Evolutionary conservation across 768 basidiomycete genomes (phyloP).

Genomic region (Suillus cothurnatus): DNA sequence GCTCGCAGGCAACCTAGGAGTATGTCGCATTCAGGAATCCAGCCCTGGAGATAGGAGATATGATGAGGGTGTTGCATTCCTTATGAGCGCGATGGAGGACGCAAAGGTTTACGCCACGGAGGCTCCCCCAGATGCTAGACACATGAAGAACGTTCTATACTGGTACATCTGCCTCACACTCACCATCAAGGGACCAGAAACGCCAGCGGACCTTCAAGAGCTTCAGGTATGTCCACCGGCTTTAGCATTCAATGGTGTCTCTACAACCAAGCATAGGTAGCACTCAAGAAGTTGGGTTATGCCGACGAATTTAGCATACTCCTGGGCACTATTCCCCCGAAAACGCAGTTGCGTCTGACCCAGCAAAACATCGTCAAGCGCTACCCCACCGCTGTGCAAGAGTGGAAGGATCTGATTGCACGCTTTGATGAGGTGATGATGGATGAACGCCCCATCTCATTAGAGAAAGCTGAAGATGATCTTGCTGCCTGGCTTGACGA

Average conservation of each 20-base stretch:
- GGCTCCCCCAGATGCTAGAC: conserved; percentile 63
- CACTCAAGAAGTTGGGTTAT: conserved; percentile 44
- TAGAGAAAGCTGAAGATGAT: conserved; percentile 54
- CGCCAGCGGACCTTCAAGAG: conserved; percentile 51
- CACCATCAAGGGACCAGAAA: conserved; percentile 50
- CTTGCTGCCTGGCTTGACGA: conserved; percentile 60
- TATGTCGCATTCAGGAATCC: conserved; percentile 48
- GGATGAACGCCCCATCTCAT: conserved; percentile 28
- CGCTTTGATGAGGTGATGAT: conserved; percentile 34
- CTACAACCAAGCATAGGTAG: conserved; percentile 30
- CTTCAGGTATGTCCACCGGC: conserved; percentile 42
- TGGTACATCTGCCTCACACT: conserved; percentile 61
- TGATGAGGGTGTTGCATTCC: conserved; percentile 62
- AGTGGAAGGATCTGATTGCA: conserved; percentile 49
- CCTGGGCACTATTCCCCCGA: conserved; percentile 47
- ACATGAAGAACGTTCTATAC: conserved; percentile 60
- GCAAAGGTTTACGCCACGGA: conserved; percentile 54
- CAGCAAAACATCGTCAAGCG: conserved; percentile 51
- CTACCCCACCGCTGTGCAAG: conserved; percentile 45
- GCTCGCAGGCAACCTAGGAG: conserved; percentile 59
- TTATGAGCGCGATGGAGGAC: conserved; percentile 63
- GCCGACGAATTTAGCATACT: conserved; percentile 55
- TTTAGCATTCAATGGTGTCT: not conserved
- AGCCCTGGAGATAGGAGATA: conserved; percentile 45
- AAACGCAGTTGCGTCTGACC: conserved; percentile 54